Evolutionary conservation across 371 early-diverging fungal genomes (phyloP).

Genomic region (Apophysomyces trapeziformis): DNA sequence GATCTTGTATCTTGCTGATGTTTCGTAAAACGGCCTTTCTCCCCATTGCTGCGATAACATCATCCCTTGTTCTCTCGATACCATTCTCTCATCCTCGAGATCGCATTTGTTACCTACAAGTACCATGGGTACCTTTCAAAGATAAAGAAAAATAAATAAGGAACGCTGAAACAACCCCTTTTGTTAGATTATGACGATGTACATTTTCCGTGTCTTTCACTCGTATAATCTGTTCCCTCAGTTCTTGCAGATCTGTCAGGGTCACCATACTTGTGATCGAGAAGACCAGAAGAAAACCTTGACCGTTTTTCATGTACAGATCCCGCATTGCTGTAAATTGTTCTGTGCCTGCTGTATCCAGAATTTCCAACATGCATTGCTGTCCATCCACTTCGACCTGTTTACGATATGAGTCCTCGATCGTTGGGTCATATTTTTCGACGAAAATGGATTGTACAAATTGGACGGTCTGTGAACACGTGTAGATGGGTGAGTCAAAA

Average conservation of each 20-base stretch:
- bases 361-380: constrained; percentile 78
- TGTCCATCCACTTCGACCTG: constrained; percentile 76
- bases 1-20: constrained; percentile 70
- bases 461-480: constrained; percentile 67
- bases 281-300: constrained; percentile 78
- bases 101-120: constrained; percentile 81
- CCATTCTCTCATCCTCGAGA: constrained; percentile 71
- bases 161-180: constrained; percentile 7
- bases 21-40: constrained; percentile 66
- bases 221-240: constrained; percentile 71
- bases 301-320: constrained; percentile 82
- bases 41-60: constrained; percentile 65
- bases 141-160: constrained; percentile 3
- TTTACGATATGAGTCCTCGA: constrained; percentile 83
- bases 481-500: constrained; percentile 55
- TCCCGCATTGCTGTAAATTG: constrained; percentile 87
- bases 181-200: constrained; percentile 19
- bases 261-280: constrained; percentile 73
- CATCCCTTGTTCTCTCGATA: constrained; percentile 58
- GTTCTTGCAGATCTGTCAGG: constrained; percentile 68
- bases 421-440: constrained; percentile 81
- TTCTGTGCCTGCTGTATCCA: constrained; percentile 79
- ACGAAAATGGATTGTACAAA: constrained; percentile 82
- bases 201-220: constrained; percentile 76
- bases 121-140: constrained; percentile 70